phyloP scores from a whole-genome alignment of 495 filamentous ascomycete genomes.

The Alectoria sarmentosa region DNA sequence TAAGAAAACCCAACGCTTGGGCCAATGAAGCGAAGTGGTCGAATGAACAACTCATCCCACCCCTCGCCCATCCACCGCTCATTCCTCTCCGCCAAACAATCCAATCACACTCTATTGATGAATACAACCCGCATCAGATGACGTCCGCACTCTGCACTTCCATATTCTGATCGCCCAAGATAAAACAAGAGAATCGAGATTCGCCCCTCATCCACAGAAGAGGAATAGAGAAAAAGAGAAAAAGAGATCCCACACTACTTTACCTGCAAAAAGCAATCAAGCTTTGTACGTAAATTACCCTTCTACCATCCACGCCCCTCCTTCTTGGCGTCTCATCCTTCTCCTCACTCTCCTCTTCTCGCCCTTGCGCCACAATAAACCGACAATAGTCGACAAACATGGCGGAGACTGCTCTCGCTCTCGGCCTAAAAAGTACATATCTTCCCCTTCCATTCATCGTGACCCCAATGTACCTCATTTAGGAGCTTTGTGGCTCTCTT shows the following conservation, averaged over 20 bases:
- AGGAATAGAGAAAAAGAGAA: too few relatives aligned
- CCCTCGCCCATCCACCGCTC: not conserved
- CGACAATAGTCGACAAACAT: not conserved
- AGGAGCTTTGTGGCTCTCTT: not conserved
- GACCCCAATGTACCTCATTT: not conserved
- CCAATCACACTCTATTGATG: not conserved
- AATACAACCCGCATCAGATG: constrained; percentile 1
- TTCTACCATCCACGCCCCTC: not conserved
- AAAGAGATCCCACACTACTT: not conserved
- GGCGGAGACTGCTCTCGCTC: constrained; percentile 5
- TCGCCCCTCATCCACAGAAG: too few relatives aligned
- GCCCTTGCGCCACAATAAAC: not conserved
- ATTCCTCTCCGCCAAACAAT: not conserved
- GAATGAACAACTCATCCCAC: constrained; percentile 1
- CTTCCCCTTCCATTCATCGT: not conserved
- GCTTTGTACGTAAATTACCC: constrained; percentile 14
- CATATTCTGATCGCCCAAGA: not conserved
- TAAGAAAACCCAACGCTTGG: not conserved
- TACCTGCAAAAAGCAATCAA: constrained; percentile 8
- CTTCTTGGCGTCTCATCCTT: constrained; percentile 7
- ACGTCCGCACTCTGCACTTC: not conserved
- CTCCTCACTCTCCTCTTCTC: not conserved
- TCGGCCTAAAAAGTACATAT: constrained; percentile 15
- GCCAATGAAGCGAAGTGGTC: not conserved
- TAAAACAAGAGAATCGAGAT: not conserved